Evolutionary conservation across 83 land plant species (phyloP).

Genomic region (Thuja plicata): DNA sequence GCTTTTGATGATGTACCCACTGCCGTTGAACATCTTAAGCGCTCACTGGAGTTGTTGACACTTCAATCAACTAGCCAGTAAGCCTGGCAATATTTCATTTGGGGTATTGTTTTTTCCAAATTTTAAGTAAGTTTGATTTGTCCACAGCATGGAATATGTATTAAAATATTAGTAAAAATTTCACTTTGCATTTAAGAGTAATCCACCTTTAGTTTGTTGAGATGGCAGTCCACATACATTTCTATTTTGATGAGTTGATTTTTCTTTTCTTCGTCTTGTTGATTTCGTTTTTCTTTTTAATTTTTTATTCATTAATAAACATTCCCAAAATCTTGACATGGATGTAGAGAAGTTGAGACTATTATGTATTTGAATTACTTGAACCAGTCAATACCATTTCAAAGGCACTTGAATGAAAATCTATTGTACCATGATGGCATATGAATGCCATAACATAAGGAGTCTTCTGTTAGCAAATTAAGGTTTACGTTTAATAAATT

Average conservation of each 20-base stretch:
- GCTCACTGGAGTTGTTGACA: slow-evolving; percentile 84
- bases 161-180: neutral
- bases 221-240: neutral
- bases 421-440: neutral
- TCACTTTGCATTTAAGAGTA: neutral
- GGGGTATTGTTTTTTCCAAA: neutral
- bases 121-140: neutral
- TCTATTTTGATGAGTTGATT: neutral
- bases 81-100: neutral
- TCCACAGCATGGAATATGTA: neutral
- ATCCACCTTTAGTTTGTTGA: neutral
- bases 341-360: neutral
- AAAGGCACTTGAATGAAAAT: neutral
- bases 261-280: neutral
- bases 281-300: neutral
- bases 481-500: no score
- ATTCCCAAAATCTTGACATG: neutral
- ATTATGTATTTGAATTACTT: neutral
- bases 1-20: slow-evolving; percentile 96
- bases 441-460: neutral
- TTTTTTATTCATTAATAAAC: neutral
- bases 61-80: slow-evolving; percentile 53
- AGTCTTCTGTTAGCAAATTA: neutral
- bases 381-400: neutral
- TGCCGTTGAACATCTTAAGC: slow-evolving; percentile 72